Percentiles rank a stretch among this genome's conserved stretches.
Conservation (phyloP, 345 rosid genomes). For the Eucalyptus marginata region DNA sequence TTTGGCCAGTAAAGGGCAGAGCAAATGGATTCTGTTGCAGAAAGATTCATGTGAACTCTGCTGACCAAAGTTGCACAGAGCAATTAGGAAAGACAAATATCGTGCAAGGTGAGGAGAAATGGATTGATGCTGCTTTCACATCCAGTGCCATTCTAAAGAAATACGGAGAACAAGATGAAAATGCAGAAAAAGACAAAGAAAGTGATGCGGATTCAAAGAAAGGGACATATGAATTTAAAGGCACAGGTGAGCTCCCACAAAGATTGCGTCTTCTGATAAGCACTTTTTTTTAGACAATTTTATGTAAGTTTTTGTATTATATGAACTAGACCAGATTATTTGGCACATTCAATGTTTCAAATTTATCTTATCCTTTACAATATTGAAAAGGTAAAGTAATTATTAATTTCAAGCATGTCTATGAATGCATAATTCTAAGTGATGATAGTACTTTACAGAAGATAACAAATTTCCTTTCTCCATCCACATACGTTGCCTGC, state of each 20-base stretch:
- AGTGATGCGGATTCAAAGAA: too few species aligned
- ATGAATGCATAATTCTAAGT: too few species aligned
- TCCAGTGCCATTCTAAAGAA: neutral
- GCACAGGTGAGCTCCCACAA: too few species aligned
- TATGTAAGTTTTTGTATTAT: too few species aligned
- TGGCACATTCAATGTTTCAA: neutral
- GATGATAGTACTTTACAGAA: too few species aligned
- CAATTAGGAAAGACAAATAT: neutral
- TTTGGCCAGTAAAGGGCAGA: neutral
- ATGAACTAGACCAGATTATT: neutral
- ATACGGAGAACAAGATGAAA: too few species aligned
- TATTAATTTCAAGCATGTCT: neutral
- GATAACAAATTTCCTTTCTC: too few species aligned
- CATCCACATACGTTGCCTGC: too few species aligned
- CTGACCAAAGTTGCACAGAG: neutral
- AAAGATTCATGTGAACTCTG: neutral
- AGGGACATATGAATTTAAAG: too few species aligned
- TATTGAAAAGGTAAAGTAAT: neutral
- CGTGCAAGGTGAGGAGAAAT: neutral
- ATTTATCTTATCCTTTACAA: neutral
- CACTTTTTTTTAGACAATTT: too few species aligned
- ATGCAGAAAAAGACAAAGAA: too few species aligned
- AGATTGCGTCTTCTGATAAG: too few species aligned
- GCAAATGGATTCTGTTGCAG: neutral
- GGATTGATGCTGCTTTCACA: neutral